Conservation (phyloP, 495 filamentous ascomycete species). For the Mytilinidion resinicola region DNA sequence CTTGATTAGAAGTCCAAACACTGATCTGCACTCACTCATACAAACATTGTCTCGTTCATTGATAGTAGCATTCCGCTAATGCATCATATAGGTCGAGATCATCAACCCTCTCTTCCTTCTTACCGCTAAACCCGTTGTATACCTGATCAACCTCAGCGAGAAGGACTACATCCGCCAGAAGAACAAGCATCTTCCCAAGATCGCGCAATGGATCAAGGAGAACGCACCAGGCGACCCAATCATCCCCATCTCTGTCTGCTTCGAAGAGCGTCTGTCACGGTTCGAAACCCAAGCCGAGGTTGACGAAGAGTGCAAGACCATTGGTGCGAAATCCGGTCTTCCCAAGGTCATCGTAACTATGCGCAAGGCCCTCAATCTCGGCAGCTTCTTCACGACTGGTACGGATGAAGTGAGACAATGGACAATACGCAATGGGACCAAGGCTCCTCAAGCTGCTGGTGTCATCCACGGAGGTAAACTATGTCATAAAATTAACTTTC, state of each 20-base stretch:
- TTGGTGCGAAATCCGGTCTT: constrained; percentile 79
- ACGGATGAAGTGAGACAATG: constrained; percentile 97
- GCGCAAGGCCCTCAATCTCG: constrained; percentile 82
- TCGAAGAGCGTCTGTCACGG: constrained; percentile 86
- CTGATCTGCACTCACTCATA: constrained; percentile 38
- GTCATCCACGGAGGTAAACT: constrained; percentile 74
- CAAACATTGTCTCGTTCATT: not conserved
- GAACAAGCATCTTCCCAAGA: constrained; percentile 95
- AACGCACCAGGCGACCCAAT: constrained; percentile 82
- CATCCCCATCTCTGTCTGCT: constrained; percentile 83
- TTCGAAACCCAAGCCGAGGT: constrained; percentile 64
- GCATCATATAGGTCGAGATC: constrained; percentile 67
- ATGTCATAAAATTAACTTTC: not conserved
- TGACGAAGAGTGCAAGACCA: constrained; percentile 81
- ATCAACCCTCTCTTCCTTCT: constrained; percentile 97
- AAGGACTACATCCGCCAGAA: constrained; percentile 97
- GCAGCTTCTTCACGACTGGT: constrained; percentile 96
- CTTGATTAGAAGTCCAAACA: constrained; percentile 68
- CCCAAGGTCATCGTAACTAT: constrained; percentile 93
- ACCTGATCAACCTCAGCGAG: constrained; percentile 93
- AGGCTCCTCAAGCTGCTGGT: constrained; percentile 93
- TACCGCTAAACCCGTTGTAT: constrained; percentile 94
- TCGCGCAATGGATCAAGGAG: constrained; percentile 89
- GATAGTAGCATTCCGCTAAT: no score
- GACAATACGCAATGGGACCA: constrained; percentile 94